Evolutionary conservation across 495 filamentous ascomycete genomes (phyloP).

Genomic region (Talaromyces wortmannii): DNA sequence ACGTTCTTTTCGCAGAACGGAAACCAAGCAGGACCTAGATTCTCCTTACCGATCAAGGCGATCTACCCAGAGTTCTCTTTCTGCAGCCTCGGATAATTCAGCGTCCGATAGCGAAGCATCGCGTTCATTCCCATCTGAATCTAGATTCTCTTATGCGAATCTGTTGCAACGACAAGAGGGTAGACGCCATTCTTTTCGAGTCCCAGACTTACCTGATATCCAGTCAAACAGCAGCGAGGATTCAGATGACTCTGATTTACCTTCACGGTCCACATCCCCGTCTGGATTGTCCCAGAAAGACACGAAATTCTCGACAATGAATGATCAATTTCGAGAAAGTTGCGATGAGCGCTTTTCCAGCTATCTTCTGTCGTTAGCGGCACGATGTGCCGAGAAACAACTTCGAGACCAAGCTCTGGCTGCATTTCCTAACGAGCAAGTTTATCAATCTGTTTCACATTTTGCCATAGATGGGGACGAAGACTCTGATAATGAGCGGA

Average conservation of each 20-base stretch:
- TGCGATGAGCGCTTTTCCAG: slow-evolving; percentile 65
- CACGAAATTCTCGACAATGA: slow-evolving; percentile 30
- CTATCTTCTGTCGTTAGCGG: slow-evolving; percentile 69
- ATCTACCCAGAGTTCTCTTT: slow-evolving; percentile 9
- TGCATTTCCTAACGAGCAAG: slow-evolving; percentile 61
- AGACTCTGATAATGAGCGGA: slow-evolving; percentile 28
- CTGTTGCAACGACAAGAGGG: slow-evolving; percentile 30
- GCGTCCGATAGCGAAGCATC: slow-evolving; percentile 5
- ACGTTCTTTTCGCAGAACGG: slow-evolving; percentile 38
- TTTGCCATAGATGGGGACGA: slow-evolving; percentile 48
- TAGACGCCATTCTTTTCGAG: slow-evolving; percentile 47
- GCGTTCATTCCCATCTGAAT: slow-evolving; percentile 18
- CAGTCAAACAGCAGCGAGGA: slow-evolving; percentile 51
- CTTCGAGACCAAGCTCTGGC: slow-evolving; percentile 61
- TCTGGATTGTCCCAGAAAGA: slow-evolving; percentile 28
- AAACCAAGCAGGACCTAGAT: slow-evolving; percentile 5
- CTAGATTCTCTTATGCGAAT: slow-evolving; percentile 39
- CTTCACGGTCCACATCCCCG: slow-evolving; percentile 43
- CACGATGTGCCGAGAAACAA: slow-evolving; percentile 68
- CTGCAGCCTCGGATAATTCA: slow-evolving; percentile 11
- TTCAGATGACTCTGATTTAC: slow-evolving; percentile 38
- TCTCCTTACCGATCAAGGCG: slow-evolving; percentile 18
- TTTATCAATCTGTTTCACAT: slow-evolving; percentile 56
- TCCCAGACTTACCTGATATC: slow-evolving; percentile 45
- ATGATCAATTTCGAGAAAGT: slow-evolving; percentile 42